Base-by-base conservation (phyloP, 352 stramenopile species). In the Thalassiosira delicatula region DNA sequence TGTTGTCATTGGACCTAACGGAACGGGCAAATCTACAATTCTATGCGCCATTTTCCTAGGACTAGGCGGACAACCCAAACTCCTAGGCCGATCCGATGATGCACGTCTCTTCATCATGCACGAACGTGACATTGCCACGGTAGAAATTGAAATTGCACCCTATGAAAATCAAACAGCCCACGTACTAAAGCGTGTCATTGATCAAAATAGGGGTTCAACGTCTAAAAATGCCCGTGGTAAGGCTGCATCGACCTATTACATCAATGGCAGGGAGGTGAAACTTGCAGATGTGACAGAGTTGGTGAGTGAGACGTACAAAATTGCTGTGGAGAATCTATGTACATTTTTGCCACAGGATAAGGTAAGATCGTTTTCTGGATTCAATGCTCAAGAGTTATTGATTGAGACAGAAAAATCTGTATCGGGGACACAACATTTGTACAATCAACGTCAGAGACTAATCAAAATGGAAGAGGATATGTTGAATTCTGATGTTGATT, bases 301-400 rank as follows among this genome's bases (percentile, higher is more conserved):
- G 4, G 96, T 98, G 69, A 80, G 94, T 42, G 79, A 88, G 17
- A 88, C 95, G n/a, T 93, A 90, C 70, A 93, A 96, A 40, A 99
- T 99, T 74, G 92, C 97, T 74, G 97, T 99, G 81, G 96, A 98
- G 86, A 99, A 99, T 79, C 90, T 99, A 35, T 99, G 97, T 72
- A 98, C 98, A 54, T 99, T 99, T 77, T 84, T 99, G 25, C 97
- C 97, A 1, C 97, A 99, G 85, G 97, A 99, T 79, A 97, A 97
- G 84, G 97, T 97, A 14, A 87, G 90, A 23, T 90, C 82, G 53
- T 97, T 97, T 62, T 92, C 85, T 25, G 87, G 85, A 27, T 92
- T 95, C 62, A 71, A 91, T 56, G 81, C 85, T 27, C 62, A 92
- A 57, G 66, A 93, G 14, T 80, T 95, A 2, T 69, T 96, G 4